A percentile compares a stretch with the other conserved stretches of the same genome.
phyloP scores from a whole-genome alignment of 306 rosid species.

The Styphnolobium japonicum region DNA sequence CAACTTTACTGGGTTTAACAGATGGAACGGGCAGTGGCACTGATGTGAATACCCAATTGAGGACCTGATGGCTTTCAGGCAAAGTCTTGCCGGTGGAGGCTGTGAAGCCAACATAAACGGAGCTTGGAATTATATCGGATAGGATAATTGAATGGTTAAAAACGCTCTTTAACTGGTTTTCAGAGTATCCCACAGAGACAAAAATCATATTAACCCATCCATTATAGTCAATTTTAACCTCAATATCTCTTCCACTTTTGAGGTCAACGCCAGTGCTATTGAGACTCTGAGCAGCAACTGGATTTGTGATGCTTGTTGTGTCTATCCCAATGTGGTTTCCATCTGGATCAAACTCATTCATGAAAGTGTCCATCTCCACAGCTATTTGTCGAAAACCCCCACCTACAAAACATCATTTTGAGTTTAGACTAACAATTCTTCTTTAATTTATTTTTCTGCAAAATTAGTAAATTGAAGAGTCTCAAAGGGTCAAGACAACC shows the following conservation, averaged over 20 bases:
- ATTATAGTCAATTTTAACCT: constrained; percentile 48
- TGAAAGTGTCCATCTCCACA: constrained; percentile 52
- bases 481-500: neutral
- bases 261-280: constrained; percentile 36
- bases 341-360: constrained; percentile 58
- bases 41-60: constrained; percentile 57
- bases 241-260: constrained; percentile 51
- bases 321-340: constrained; percentile 53
- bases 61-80: constrained; percentile 42
- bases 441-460: neutral
- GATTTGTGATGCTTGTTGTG: constrained; percentile 43
- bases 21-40: constrained; percentile 36
- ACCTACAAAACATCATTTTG: constrained; percentile 27
- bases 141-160: constrained; percentile 39
- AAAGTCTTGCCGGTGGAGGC: constrained; percentile 38
- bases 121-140: constrained; percentile 33
- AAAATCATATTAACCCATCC: constrained; percentile 37
- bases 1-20: neutral
- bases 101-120: constrained; percentile 59
- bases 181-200: constrained; percentile 41
- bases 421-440: neutral
- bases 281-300: constrained; percentile 41
- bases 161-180: constrained; percentile 26
- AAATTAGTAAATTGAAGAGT: neutral
- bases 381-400: constrained; percentile 42